A percentile compares a stretch with the other conserved stretches of the same genome.
Evolutionary conservation across 176 grass and related monocot genomes (phyloP).

Genomic region (Paspalum vaginatum): DNA sequence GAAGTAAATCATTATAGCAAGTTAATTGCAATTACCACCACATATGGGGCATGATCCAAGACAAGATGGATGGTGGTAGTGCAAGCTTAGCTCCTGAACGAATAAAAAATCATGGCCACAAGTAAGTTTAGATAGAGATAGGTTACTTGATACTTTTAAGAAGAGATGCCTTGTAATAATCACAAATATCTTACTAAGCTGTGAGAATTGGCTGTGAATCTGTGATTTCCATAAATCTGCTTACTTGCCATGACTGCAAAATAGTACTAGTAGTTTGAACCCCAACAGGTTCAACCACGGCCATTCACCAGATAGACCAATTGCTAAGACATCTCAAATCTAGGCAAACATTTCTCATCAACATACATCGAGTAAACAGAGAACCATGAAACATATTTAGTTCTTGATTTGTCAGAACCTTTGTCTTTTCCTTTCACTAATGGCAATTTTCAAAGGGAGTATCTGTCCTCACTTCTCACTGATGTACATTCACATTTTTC

Average conservation of each 20-base stretch:
- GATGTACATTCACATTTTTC: neutral
- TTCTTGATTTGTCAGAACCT: slow-evolving; percentile 25
- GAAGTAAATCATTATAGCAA: neutral
- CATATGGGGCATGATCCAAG: neutral
- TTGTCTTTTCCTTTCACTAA: slow-evolving; percentile 23
- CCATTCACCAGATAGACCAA: neutral
- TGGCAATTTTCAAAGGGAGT: slow-evolving; percentile 32
- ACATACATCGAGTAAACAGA: slow-evolving; percentile 38
- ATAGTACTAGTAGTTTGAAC: neutral
- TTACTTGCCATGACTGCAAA: neutral
- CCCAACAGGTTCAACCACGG: neutral
- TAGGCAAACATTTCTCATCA: neutral
- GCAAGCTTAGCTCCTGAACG: slow-evolving; percentile 13
- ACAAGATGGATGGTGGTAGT: neutral
- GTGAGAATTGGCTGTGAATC: neutral
- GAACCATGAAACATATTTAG: slow-evolving; percentile 33
- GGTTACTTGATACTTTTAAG: neutral
- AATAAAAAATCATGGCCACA: neutral
- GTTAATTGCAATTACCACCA: slow-evolving; percentile 16
- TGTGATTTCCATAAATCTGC: neutral
- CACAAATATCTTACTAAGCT: neutral
- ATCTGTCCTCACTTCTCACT: neutral
- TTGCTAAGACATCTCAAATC: neutral
- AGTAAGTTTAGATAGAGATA: neutral
- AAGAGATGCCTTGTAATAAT: neutral